These are phyloP conservation scores for Cyberlindnera petersonii DNA, from an alignment of 805 yeast species.

Conservation along the genomic window DNA sequence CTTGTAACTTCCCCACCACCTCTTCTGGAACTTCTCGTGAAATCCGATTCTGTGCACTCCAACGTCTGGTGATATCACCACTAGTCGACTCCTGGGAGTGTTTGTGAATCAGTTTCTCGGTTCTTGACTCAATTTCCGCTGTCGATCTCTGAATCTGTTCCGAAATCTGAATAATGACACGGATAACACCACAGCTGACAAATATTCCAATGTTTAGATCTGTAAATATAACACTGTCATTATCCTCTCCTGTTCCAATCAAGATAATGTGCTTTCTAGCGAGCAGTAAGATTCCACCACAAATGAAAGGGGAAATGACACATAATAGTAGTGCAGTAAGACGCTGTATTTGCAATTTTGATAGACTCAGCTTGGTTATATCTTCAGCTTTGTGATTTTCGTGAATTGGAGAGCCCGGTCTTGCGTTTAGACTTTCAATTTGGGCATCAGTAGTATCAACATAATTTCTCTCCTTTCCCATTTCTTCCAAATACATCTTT, in stretches of 20 bases:
- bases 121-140: slow-evolving; percentile 14
- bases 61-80: background rate
- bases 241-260: slow-evolving; percentile 24
- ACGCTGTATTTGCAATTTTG: slow-evolving; percentile 18
- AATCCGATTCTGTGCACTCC: too few relatives aligned
- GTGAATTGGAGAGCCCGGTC: too few relatives aligned
- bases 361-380: slow-evolving; percentile 3
- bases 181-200: slow-evolving; percentile 32
- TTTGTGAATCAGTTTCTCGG: slow-evolving; percentile 14
- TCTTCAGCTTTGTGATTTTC: slow-evolving; percentile 5
- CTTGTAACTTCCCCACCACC: background rate
- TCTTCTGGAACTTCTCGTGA: background rate
- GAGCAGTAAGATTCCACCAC: slow-evolving; percentile 29
- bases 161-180: slow-evolving; percentile 25
- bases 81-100: background rate
- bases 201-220: slow-evolving; percentile 36
- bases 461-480: background rate
- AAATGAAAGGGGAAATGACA: slow-evolving; percentile 28
- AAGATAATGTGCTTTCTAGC: slow-evolving; percentile 29
- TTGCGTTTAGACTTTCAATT: too few relatives aligned
- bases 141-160: slow-evolving; percentile 21
- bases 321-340: slow-evolving; percentile 27
- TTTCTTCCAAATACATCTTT: slow-evolving; percentile 4
- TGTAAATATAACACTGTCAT: slow-evolving; percentile 31
- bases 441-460: too few relatives aligned